phyloP scores from a whole-genome alignment of 352 stramenopile species.

The Phytophthora europaea region DNA sequence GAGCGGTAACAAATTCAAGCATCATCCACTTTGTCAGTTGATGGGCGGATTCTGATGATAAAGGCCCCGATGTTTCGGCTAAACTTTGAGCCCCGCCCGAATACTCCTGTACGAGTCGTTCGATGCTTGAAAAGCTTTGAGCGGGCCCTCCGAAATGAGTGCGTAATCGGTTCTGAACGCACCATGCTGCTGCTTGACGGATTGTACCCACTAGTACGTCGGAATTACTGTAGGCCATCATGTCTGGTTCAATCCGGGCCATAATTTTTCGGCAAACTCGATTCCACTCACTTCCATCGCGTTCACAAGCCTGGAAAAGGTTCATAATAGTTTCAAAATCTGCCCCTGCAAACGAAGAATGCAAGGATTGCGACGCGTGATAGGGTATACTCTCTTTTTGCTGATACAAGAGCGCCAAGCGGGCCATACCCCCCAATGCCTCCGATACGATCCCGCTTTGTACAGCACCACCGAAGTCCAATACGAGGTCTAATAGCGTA shows the following conservation, averaged over 20 bases:
- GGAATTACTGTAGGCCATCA: constrained; percentile 22
- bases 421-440: constrained; percentile 25
- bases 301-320: constrained; percentile 42
- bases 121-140: constrained; percentile 82
- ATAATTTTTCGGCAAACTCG: constrained; percentile 39
- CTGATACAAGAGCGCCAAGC: constrained; percentile 29
- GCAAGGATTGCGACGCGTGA: constrained; percentile 20
- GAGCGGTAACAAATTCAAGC: constrained; percentile 65
- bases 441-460: constrained; percentile 16
- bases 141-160: constrained; percentile 81
- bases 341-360: constrained; percentile 44
- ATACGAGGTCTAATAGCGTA: constrained; percentile 32
- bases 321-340: constrained; percentile 63
- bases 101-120: constrained; percentile 66
- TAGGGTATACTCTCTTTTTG: constrained; percentile 4
- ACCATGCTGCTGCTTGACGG: constrained; percentile 71
- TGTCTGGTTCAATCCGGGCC: constrained; percentile 4
- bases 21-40: constrained; percentile 47
- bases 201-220: constrained; percentile 44
- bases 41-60: background rate
- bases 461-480: constrained; percentile 26
- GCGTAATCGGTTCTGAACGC: constrained; percentile 75
- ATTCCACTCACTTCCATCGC: constrained; percentile 48
- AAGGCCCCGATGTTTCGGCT: constrained; percentile 5
- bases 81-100: constrained; percentile 15